Base-by-base conservation (phyloP, 164 flowering plant genomes). In the Magnolia kwangsiensis region DNA sequence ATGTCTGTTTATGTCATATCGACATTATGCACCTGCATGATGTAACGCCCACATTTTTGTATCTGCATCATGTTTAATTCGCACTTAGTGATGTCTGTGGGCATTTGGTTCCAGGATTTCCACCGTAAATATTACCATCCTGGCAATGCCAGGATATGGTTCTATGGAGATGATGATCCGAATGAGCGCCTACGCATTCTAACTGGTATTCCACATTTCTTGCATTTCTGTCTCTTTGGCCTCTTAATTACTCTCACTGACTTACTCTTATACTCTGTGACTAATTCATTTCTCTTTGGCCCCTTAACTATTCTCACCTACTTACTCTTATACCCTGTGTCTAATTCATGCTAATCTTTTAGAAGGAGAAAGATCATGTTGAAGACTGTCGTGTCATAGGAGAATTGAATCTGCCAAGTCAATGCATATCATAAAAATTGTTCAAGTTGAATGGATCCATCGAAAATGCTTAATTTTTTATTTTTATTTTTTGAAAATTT, bases 161-260 rank as follows among this genome's bases (percentile, higher is more conserved):
- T 96, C 80, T 96, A 96, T 84, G 99, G 99, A 79, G 98, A 96
- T 81, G 99, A 96, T 87, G 97, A 92, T 83, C 87, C 93, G 77
- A 85, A 68, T 83, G 98, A 96, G 79, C 92, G 98, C 58, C 82
- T 94, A 14, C 97, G 91, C 51, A 88, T 94, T 74, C 80, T 94
- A 76, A 96, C 92, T 81, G 99, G 99, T 96, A 91, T 74, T 27
- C 66, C 23, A 72, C 68, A 37, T 50, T 67, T 67, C 23, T 50
- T 67, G 71, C 29, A 37, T 31, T 29, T 3, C 31, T 73, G 14
- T 14, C 20, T 69, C 71, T 20, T 29, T 29, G 45, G 69, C 13
- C 16, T 31, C 31, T 37, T 69, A 29, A 29, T 18, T 31, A 7
- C 7, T 64, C 19, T 29, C 16, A 14, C 27, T n/a, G 65, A 63